These are phyloP conservation scores for Arabidopsis suecica DNA, from an alignment of 345 rosid species.

Conservation along the genomic window DNA sequence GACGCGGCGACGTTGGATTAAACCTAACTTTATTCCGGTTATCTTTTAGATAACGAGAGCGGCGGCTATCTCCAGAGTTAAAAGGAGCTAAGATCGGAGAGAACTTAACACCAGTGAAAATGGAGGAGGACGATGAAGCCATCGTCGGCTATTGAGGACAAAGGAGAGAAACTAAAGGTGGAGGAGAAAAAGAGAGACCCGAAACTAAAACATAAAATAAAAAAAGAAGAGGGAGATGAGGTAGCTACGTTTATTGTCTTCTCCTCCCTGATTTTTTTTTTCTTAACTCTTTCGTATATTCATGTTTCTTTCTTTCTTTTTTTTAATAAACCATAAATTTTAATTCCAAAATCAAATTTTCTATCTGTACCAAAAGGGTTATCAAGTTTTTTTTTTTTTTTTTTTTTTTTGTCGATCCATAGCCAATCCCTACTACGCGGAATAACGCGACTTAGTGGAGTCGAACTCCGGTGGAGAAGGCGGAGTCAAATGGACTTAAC, in stretches of 20 bases:
- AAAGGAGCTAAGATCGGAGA: constrained; percentile 44
- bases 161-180: constrained; percentile 12
- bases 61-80: constrained; percentile 37
- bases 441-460: no score
- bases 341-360: no score
- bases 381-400: no score
- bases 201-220: not conserved
- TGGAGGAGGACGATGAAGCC: constrained; percentile 52
- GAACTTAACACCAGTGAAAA: constrained; percentile 42
- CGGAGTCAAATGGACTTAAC: no score
- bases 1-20: constrained; percentile 15
- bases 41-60: constrained; percentile 31
- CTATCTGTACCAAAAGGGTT: no score
- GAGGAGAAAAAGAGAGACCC: constrained; percentile 6
- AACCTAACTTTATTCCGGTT: constrained; percentile 43
- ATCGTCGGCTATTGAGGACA: constrained; percentile 41
- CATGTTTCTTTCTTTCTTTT: not conserved
- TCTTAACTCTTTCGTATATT: not conserved
- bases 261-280: not conserved
- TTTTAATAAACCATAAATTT: no score
- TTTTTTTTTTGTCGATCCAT: no score
- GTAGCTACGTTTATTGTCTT: constrained; percentile 27
- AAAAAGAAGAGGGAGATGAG: constrained; percentile 24
- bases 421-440: no score
- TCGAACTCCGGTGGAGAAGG: no score